Percentiles rank a stretch among this genome's conserved stretches.
Evolutionary conservation across 192 early-diverging fungal species (phyloP).

Genomic region (Coemansia aciculifera): DNA sequence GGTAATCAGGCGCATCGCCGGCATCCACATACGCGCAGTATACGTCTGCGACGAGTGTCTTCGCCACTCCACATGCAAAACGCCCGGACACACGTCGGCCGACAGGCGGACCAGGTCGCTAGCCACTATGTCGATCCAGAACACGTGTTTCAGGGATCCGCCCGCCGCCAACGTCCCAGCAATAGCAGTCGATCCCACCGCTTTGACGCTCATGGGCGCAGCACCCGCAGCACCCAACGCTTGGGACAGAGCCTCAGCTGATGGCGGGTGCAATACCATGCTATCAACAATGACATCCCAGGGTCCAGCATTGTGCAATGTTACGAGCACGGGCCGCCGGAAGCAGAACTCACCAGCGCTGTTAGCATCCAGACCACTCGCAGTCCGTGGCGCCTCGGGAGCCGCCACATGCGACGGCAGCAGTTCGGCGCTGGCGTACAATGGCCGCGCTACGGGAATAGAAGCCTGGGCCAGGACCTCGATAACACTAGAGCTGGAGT

Average conservation of each 20-base stretch:
- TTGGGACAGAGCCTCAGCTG: not conserved
- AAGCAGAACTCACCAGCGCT: slow-evolving; percentile 30
- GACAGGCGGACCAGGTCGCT: slow-evolving; percentile 34
- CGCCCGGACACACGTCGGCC: slow-evolving; percentile 18
- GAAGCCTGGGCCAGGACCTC: slow-evolving; percentile 1
- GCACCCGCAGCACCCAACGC: not conserved
- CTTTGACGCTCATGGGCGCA: slow-evolving; percentile 12
- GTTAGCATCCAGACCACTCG: not conserved
- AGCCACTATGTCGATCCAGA: slow-evolving; percentile 39
- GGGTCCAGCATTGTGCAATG: slow-evolving; percentile 28
- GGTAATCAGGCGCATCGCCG: slow-evolving; percentile 20
- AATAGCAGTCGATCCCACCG: slow-evolving; percentile 16
- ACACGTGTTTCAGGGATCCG: slow-evolving; percentile 20
- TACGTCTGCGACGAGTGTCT: not conserved
- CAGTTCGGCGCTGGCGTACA: slow-evolving; percentile 16
- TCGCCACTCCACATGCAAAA: slow-evolving; percentile 35
- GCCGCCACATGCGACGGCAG: slow-evolving; percentile 21
- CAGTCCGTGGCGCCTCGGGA: not conserved
- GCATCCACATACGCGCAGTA: slow-evolving; percentile 35
- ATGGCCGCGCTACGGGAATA: slow-evolving; percentile 26
- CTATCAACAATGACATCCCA: slow-evolving; percentile 22
- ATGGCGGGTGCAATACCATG: slow-evolving; percentile 23
- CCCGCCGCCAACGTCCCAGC: not conserved
- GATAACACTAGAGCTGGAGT: not conserved
- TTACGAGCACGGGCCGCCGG: slow-evolving; percentile 32